Evolutionary conservation across 371 early-diverging fungal genomes (phyloP).

Genomic region (Choanephora cucurbitarum): DNA sequence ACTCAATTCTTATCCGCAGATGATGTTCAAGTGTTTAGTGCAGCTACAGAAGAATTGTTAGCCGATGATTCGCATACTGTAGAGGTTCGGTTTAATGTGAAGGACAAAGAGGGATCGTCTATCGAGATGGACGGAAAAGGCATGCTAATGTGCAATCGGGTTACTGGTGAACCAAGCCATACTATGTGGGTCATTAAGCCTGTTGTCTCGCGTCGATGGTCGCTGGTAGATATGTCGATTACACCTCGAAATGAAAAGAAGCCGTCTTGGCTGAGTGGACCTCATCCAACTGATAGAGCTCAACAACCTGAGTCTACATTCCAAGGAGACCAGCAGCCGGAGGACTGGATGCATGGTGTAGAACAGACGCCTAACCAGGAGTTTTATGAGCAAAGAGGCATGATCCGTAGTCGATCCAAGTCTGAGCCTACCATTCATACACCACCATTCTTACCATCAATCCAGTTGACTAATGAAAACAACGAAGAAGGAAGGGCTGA

Average conservation of each 20-base stretch:
- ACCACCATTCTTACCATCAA: slow-evolving; percentile 17
- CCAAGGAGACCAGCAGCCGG: slow-evolving; percentile 3
- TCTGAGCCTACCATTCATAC: slow-evolving; percentile 34
- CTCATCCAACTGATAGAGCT: neutral
- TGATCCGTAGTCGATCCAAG: slow-evolving; percentile 27
- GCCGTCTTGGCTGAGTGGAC: slow-evolving; percentile 2
- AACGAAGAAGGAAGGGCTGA: neutral
- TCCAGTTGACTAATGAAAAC: slow-evolving; percentile 3
- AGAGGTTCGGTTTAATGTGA: slow-evolving; percentile 73
- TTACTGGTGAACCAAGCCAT: slow-evolving; percentile 69
- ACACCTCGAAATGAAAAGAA: slow-evolving; percentile 13
- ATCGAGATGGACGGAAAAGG: slow-evolving; percentile 89
- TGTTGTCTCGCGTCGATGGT: slow-evolving; percentile 27
- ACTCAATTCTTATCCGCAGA: slow-evolving; percentile 47
- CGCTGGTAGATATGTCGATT: slow-evolving; percentile 21
- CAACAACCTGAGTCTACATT: neutral
- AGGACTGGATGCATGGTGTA: slow-evolving; percentile 1
- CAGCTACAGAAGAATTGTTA: slow-evolving; percentile 69
- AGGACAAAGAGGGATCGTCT: slow-evolving; percentile 42
- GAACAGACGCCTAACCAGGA: neutral
- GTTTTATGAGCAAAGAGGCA: slow-evolving; percentile 7
- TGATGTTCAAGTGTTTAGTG: slow-evolving; percentile 63
- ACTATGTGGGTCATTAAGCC: slow-evolving; percentile 88
- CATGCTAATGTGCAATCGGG: slow-evolving; percentile 81
- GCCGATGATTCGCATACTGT: slow-evolving; percentile 73